Base-by-base conservation (phyloP, 352 stramenopile genomes). In the Globisporangium canariense region DNA sequence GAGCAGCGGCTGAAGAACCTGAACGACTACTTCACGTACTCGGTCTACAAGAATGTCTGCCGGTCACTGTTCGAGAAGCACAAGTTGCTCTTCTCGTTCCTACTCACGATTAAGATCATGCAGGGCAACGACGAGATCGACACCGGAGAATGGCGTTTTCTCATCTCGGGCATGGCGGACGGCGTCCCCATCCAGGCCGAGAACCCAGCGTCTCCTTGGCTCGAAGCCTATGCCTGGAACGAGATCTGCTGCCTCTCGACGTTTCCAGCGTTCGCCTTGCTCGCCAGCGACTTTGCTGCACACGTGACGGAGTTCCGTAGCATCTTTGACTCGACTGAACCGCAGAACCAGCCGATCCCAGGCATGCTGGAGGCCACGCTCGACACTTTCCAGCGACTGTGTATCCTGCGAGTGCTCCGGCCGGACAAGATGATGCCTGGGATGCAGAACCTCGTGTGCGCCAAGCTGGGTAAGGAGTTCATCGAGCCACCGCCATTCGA, bases 21-120 rank as follows among this genome's bases (percentile, higher is more conserved):
- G 18, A 97, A 97, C 68, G 88, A 98, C 62, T 97, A 81, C 53
- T 97, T 97, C 57, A 98, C 93, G 13, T 97, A 97, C 66, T 97
- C 92, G 6, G 78, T 98, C 22, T 98, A 98, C 77, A 96, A 93
- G 62, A 98, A 97, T 65, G 86, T 98, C 47, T 98, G 93, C 62
- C 80, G 92, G 2, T 97, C 86, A 49, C 78, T 98, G 0, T 98
- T 98, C 71, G 93, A 98, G 58, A 92, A 96, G 65, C 90, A 98
- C 76, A 98, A 98, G 66, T 70, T 98, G 13, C 76, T 98, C 0
- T 97, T 98, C 57, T 97, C 89, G 10, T 98, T 98, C 75, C 55
- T 98, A 43, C 67, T 94, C 22, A 93, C 83, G 8, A 88, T 93
- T 58, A 93, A 91, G 73, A 94, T 97, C 57, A 88, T 96, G 75